Evolutionary conservation across 441 rosid genomes (phyloP).

Genomic region (Pelargonium cotyledonis): DNA sequence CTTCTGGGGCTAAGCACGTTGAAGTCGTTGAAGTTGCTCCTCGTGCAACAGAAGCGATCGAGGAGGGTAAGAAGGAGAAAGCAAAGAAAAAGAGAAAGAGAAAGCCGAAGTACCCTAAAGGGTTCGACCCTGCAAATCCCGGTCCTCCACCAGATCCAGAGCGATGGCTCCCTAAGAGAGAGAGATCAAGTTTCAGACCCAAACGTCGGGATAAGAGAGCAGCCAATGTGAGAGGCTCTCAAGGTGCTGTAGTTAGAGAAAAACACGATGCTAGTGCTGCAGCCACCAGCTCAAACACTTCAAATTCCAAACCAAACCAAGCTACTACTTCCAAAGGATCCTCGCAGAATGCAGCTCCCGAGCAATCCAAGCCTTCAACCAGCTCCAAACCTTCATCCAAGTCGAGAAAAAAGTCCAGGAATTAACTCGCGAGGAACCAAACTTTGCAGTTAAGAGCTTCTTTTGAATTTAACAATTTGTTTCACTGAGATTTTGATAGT

Average conservation of each 20-base stretch:
- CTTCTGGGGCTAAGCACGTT: constrained; percentile 76
- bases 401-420: constrained; percentile 68
- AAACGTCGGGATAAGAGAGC: constrained; percentile 92
- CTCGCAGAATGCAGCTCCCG: constrained; percentile 34
- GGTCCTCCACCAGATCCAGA: constrained; percentile 97
- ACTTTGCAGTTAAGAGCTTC: constrained; percentile 2
- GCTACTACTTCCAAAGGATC: constrained; percentile 38
- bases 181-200: constrained; percentile 87
- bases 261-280: constrained; percentile 57
- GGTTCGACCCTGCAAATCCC: constrained; percentile 86
- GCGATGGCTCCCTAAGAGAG: constrained; percentile 95
- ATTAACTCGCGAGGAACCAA: constrained; percentile 18
- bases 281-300: constrained; percentile 27
- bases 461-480: constrained; percentile 11
- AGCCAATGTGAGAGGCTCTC: constrained; percentile 90
- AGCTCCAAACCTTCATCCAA: constrained; percentile 26
- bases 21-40: constrained; percentile 48
- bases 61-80: constrained; percentile 71
- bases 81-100: constrained; percentile 89
- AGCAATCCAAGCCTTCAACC: constrained; percentile 39
- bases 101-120: constrained; percentile 89
- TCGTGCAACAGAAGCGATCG: constrained; percentile 31
- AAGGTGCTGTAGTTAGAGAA: constrained; percentile 73
- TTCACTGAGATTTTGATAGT: constrained; percentile 9
- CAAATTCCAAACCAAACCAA: constrained; percentile 42